A percentile compares a stretch with the other conserved stretches of the same genome.
phyloP scores from a whole-genome alignment of 495 filamentous ascomycete species.

The Acidiella bohemica region DNA sequence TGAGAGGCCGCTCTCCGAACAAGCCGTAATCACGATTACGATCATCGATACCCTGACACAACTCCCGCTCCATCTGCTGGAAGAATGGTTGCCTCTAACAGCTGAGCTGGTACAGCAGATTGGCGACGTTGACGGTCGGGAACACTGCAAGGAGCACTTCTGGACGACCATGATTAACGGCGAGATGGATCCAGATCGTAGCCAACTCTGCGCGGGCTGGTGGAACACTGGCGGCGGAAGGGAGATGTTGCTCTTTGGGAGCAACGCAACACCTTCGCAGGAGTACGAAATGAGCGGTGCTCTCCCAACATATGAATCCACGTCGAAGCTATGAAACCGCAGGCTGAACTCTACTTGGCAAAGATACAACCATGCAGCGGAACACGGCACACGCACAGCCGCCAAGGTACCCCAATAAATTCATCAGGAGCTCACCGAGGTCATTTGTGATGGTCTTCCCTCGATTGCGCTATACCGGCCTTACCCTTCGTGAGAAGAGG shows the following conservation, averaged over 20 bases:
- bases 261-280: constrained; percentile 27
- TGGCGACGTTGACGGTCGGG: constrained; percentile 45
- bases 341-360: too few relatives aligned
- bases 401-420: too few relatives aligned
- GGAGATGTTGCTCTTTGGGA: constrained; percentile 48
- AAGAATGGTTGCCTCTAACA: constrained; percentile 62
- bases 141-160: constrained; percentile 57
- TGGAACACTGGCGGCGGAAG: constrained; percentile 63
- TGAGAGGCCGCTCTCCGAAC: constrained; percentile 50
- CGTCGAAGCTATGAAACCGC: too few relatives aligned
- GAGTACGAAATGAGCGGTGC: constrained; percentile 45
- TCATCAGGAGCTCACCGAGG: too few relatives aligned
- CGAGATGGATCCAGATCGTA: constrained; percentile 84
- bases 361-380: too few relatives aligned
- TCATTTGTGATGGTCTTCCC: too few relatives aligned
- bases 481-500: too few relatives aligned
- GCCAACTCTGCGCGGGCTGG: constrained; percentile 72
- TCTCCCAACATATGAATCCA: too few relatives aligned
- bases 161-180: constrained; percentile 74
- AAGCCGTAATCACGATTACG: constrained; percentile 64
- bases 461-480: too few relatives aligned
- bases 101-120: constrained; percentile 56
- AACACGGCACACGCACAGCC: too few relatives aligned
- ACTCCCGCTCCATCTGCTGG: constrained; percentile 52
- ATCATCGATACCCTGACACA: constrained; percentile 72